These are phyloP conservation scores for Phytophthora niederhauseri DNA, from an alignment of 352 stramenopile genomes.

Conservation along the genomic window DNA sequence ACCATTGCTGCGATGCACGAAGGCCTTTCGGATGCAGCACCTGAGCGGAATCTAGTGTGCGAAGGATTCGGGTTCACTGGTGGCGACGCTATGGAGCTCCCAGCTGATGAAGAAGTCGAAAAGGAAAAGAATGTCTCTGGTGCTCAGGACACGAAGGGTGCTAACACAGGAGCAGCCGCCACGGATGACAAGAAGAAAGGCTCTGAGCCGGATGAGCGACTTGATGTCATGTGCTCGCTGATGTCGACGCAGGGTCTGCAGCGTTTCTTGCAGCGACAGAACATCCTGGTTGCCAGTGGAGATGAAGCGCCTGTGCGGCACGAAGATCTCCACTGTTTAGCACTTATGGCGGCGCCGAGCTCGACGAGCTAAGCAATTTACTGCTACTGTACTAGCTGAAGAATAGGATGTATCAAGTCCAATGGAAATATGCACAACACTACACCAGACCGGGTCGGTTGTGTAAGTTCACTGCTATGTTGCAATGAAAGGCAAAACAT, in stretches of 20 bases:
- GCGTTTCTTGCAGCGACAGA: conserved; percentile 65
- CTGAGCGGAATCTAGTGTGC: conserved; percentile 24
- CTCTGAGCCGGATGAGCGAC: conserved; percentile 41
- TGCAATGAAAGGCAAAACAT: neutral
- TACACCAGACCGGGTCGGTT: no score
- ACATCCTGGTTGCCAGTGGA: conserved; percentile 48
- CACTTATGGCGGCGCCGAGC: conserved; percentile 49
- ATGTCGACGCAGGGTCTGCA: conserved; percentile 76
- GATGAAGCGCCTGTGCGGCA: conserved; percentile 39
- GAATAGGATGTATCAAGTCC: neutral
- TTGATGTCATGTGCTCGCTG: conserved; percentile 84
- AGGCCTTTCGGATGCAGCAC: conserved; percentile 45
- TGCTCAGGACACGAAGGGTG: neutral
- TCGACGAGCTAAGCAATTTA: conserved; percentile 17
- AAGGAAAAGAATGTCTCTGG: conserved; percentile 11
- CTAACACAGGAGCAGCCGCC: neutral
- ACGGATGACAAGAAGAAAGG: conserved; percentile 19
- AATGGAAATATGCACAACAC: neutral
- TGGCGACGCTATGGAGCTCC: conserved; percentile 20
- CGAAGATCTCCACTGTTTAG: conserved; percentile 78
- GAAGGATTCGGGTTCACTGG: conserved; percentile 41
- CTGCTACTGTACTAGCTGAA: neutral
- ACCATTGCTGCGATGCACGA: conserved; percentile 73
- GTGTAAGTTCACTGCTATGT: no score
- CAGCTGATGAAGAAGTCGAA: conserved; percentile 20